Conservation (phyloP, 1,284 basidiomycete genomes). For the Tremellales sp. region DNA sequence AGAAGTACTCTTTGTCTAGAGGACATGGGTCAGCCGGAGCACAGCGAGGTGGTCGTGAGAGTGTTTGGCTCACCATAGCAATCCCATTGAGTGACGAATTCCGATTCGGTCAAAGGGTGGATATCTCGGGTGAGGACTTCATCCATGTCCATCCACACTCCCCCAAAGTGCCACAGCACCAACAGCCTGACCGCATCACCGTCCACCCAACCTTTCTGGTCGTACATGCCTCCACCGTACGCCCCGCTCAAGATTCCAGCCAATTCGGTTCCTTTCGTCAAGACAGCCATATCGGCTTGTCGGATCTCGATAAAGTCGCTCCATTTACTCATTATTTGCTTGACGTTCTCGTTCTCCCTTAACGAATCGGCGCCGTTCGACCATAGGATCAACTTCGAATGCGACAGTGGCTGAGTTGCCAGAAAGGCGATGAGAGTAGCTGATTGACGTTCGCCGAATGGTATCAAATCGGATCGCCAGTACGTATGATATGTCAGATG, state of each 20-base stretch:
- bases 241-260: conserved; percentile 53
- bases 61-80: conserved; percentile 68
- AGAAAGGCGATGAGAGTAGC: conserved; percentile 85
- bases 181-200: conserved; percentile 81
- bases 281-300: conserved; percentile 60
- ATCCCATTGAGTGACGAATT: conserved; percentile 95
- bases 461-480: conserved; percentile 77
- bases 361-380: conserved; percentile 69
- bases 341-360: conserved; percentile 58
- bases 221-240: conserved; percentile 43
- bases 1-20: conserved; percentile 75
- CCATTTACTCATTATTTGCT: conserved; percentile 59
- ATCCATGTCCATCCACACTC: conserved; percentile 95
- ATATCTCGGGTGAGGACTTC: conserved; percentile 78
- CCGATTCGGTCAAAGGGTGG: conserved; percentile 75
- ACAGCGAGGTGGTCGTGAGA: neutral
- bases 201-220: conserved; percentile 84
- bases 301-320: conserved; percentile 66
- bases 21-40: no score
- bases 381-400: conserved; percentile 73
- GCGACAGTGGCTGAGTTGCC: conserved; percentile 70
- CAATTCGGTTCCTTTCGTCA: conserved; percentile 72
- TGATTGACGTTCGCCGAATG: conserved; percentile 73
- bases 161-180: conserved; percentile 82
- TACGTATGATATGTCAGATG: conserved; percentile 76